phyloP scores from a whole-genome alignment of 163 green algal species.

The Chloromonas sp. region DNA sequence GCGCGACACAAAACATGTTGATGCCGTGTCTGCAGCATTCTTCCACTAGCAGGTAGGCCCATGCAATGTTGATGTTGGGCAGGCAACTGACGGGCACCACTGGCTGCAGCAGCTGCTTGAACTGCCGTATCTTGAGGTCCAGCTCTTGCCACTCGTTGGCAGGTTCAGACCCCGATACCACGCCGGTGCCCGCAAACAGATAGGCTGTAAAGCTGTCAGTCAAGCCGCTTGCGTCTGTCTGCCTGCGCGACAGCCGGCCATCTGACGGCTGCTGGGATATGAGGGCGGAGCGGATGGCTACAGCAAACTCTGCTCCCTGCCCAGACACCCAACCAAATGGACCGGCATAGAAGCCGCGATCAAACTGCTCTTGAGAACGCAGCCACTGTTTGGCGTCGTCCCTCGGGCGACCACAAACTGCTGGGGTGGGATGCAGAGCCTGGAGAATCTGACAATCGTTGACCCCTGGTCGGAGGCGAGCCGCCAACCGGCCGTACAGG shows the following conservation, averaged over 20 bases:
- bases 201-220: slow-evolving; percentile 29
- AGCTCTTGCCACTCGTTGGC: slow-evolving; percentile 90
- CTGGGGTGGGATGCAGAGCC: slow-evolving; percentile 91
- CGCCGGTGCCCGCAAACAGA: slow-evolving; percentile 89
- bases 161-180: slow-evolving; percentile 77
- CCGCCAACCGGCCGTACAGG: slow-evolving; percentile 87
- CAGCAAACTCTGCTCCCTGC: slow-evolving; percentile 84
- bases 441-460: slow-evolving; percentile 72
- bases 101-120: slow-evolving; percentile 12
- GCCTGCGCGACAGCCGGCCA: background rate
- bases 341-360: slow-evolving; percentile 91
- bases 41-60: slow-evolving; percentile 69
- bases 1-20: slow-evolving; percentile 75
- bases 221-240: background rate
- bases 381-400: slow-evolving; percentile 33
- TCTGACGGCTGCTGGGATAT: slow-evolving; percentile 35
- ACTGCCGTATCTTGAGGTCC: slow-evolving; percentile 72
- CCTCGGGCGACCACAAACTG: slow-evolving; percentile 85
- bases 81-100: background rate
- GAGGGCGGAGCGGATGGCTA: slow-evolving; percentile 92
- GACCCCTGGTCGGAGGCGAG: slow-evolving; percentile 38
- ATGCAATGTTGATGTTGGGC: slow-evolving; percentile 19
- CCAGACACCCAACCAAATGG: slow-evolving; percentile 90
- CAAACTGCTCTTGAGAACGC: slow-evolving; percentile 73
- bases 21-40: slow-evolving; percentile 84